These are phyloP conservation scores for Peterozyma toletana DNA, from an alignment of 805 yeast genomes.

Conservation along the genomic window DNA sequence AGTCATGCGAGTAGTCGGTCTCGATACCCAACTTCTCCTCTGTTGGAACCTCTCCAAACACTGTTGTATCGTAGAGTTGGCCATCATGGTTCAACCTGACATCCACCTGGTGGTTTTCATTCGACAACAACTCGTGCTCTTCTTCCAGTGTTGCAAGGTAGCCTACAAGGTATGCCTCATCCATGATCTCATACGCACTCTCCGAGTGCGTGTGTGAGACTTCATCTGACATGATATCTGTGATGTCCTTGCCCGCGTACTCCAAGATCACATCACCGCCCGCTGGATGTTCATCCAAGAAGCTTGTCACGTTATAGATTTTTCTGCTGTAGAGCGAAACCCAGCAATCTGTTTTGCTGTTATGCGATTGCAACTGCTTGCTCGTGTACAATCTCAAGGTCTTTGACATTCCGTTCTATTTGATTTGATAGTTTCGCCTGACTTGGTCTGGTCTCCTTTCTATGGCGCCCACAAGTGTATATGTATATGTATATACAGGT, in stretches of 20 bases:
- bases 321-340: conserved; percentile 75
- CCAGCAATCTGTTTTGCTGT: conserved; percentile 56
- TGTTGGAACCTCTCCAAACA: conserved; percentile 60
- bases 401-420: neutral
- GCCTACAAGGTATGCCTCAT: conserved; percentile 78
- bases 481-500: too few relatives aligned
- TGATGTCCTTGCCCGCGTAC: conserved; percentile 55
- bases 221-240: conserved; percentile 69
- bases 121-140: conserved; percentile 60
- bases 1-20: conserved; percentile 73
- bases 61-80: conserved; percentile 40
- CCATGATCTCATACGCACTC: conserved; percentile 81
- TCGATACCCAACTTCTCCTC: conserved; percentile 67
- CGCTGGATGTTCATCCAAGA: conserved; percentile 68
- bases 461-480: too few relatives aligned
- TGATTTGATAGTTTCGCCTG: too few relatives aligned
- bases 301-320: conserved; percentile 75
- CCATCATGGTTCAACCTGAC: conserved; percentile 37
- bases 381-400: conserved; percentile 54
- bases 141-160: conserved; percentile 78
- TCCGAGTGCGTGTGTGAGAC: conserved; percentile 76
- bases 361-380: conserved; percentile 46
- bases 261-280: conserved; percentile 53
- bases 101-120: conserved; percentile 52
- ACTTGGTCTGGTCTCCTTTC: too few relatives aligned